Evolutionary conservation across 306 rosid genomes (phyloP).

Genomic region (Fragaria ananassa): DNA sequence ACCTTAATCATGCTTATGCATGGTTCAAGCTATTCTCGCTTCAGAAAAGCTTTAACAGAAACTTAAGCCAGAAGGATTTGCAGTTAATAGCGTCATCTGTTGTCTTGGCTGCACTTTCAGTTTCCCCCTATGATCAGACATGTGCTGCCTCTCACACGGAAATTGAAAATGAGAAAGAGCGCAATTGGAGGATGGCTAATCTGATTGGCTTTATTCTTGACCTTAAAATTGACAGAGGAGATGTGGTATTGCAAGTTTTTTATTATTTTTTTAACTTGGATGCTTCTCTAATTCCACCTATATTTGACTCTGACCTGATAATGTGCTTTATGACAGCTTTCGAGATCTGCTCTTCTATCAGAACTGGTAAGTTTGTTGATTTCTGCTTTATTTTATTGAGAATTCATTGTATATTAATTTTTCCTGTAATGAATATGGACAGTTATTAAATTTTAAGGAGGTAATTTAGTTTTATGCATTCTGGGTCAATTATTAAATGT

Average conservation of each 20-base stretch:
- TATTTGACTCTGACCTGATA: conserved; percentile 5
- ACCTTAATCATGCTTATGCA: conserved; percentile 91
- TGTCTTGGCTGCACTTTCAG: conserved; percentile 90
- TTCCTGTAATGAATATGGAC: conserved; percentile 1
- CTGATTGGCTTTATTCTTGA: conserved; percentile 91
- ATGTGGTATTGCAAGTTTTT: conserved; percentile 53
- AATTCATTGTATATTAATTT: background rate
- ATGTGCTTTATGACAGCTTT: conserved; percentile 54
- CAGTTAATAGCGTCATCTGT: conserved; percentile 97
- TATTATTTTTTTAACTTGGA: background rate
- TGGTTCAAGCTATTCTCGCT: conserved; percentile 91
- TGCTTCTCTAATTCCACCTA: conserved; percentile 3
- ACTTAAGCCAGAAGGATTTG: conserved; percentile 91
- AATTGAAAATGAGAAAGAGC: conserved; percentile 83
- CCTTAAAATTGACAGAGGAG: conserved; percentile 74
- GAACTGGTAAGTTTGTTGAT: conserved; percentile 65
- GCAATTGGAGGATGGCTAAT: conserved; percentile 86
- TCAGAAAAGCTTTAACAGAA: conserved; percentile 90
- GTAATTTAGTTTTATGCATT: background rate
- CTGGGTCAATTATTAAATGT: background rate
- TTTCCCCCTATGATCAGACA: conserved; percentile 69
- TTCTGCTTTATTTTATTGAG: background rate
- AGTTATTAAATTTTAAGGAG: background rate
- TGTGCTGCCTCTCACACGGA: conserved; percentile 79
- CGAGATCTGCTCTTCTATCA: conserved; percentile 76